A percentile compares a stretch with the other conserved stretches of the same genome.
These are phyloP conservation scores for Seiridium unicorne DNA, from an alignment of 2,329 filamentous ascomycete genomes.

Conservation along the genomic window DNA sequence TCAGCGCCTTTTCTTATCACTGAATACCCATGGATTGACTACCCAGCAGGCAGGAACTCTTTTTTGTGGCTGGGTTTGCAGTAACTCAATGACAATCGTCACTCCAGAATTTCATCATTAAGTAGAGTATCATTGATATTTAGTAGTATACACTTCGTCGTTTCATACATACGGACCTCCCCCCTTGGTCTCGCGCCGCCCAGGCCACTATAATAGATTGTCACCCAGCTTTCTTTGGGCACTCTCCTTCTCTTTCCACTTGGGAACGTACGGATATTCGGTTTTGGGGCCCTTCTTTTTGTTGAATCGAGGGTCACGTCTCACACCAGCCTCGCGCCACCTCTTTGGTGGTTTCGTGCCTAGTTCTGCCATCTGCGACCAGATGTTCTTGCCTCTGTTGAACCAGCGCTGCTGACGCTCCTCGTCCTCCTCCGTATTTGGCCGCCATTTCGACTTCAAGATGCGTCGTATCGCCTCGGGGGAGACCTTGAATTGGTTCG, in stretches of 20 bases:
- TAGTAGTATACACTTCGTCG: too few relatives aligned
- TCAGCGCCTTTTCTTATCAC: too few relatives aligned
- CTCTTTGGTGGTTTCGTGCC: slow-evolving; percentile 60
- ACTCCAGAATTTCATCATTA: too few relatives aligned
- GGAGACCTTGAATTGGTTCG: slow-evolving; percentile 80
- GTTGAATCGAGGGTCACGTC: slow-evolving; percentile 42
- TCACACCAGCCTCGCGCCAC: slow-evolving; percentile 57
- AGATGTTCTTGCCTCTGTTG: slow-evolving; percentile 57
- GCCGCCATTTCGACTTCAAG: slow-evolving; percentile 74
- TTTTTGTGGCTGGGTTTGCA: too few relatives aligned
- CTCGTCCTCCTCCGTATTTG: slow-evolving; percentile 54
- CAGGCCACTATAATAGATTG: slow-evolving; percentile 20
- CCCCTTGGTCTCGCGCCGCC: neutral
- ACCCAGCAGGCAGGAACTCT: too few relatives aligned
- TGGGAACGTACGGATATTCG: slow-evolving; percentile 25
- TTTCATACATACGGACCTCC: too few relatives aligned
- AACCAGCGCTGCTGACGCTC: slow-evolving; percentile 61
- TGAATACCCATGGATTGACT: too few relatives aligned
- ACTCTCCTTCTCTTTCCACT: slow-evolving; percentile 24
- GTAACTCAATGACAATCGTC: too few relatives aligned
- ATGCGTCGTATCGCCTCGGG: slow-evolving; percentile 86
- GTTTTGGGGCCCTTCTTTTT: slow-evolving; percentile 24
- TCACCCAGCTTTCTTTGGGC: slow-evolving; percentile 24
- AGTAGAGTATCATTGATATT: too few relatives aligned
- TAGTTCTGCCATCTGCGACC: slow-evolving; percentile 57